phyloP scores from a whole-genome alignment of 768 basidiomycete species.

The Panellus pusillus region DNA sequence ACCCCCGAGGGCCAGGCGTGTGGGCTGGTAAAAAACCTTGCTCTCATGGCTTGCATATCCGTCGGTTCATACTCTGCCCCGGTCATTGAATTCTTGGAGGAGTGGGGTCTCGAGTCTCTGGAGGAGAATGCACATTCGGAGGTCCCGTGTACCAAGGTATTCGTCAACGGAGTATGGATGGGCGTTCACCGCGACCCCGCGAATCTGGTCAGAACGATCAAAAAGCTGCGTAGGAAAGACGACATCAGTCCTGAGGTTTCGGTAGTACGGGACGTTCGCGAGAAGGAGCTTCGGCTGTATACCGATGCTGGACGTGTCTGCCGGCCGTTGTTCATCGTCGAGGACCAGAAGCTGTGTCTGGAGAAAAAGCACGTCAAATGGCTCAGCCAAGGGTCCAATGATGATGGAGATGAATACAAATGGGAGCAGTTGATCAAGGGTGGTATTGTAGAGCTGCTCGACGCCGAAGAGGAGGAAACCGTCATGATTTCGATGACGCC shows the following conservation, averaged over 20 bases:
- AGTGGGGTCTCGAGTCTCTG: conserved; percentile 95
- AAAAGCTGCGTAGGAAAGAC: conserved; percentile 88
- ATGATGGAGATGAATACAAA: conserved; percentile 65
- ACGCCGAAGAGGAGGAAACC: conserved; percentile 99
- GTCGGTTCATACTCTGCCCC: conserved; percentile 95
- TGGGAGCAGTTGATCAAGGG: conserved; percentile 86
- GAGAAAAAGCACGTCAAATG: conserved; percentile 83
- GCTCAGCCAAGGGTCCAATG: conserved; percentile 58
- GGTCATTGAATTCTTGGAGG: conserved; percentile 97
- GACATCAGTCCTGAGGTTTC: conserved; percentile 96
- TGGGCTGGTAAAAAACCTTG: conserved; percentile 97
- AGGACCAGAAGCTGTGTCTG: conserved; percentile 81
- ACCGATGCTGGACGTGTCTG: conserved; percentile 97
- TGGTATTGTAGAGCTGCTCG: conserved; percentile 90
- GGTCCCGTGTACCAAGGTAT: conserved; percentile 90
- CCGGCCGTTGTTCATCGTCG: conserved; percentile 95
- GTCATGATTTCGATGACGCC: conserved; percentile 99
- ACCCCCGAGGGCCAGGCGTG: conserved; percentile 99
- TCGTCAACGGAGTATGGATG: conserved; percentile 99
- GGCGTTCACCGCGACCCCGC: conserved; percentile 96
- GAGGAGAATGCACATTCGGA: conserved; percentile 90
- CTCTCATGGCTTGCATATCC: conserved; percentile 96
- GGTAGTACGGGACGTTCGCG: conserved; percentile 96
- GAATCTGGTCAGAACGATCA: conserved; percentile 89
- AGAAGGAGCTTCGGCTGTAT: conserved; percentile 90